These are phyloP conservation scores for Curvularia lunata DNA, from an alignment of 2,329 filamentous ascomycete genomes.

Conservation along the genomic window DNA sequence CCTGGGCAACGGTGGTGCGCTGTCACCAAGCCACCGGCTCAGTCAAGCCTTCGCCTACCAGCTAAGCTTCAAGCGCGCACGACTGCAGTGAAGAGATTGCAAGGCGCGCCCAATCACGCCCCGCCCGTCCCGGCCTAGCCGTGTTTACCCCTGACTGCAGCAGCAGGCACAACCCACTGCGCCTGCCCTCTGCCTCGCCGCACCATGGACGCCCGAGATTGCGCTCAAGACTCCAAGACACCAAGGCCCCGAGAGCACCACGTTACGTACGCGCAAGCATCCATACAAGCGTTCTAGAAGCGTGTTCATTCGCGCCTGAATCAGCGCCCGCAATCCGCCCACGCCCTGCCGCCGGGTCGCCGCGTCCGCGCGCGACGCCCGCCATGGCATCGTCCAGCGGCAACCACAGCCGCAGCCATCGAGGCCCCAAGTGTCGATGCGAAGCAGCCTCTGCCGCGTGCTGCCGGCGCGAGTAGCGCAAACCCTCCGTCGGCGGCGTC, in stretches of 20 bases:
- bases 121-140: background rate
- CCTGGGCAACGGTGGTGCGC: constrained; percentile 16
- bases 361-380: background rate
- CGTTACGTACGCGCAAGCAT: too few species aligned
- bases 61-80: constrained; percentile 28
- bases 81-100: constrained; percentile 20
- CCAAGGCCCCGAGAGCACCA: background rate
- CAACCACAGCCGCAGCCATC: background rate
- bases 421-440: too few species aligned
- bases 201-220: background rate
- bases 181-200: background rate
- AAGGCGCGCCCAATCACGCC: constrained; percentile 14
- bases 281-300: too few species aligned
- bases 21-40: constrained; percentile 14
- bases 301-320: too few species aligned
- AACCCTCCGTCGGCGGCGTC: background rate
- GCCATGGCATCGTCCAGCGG: background rate
- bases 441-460: background rate
- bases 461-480: constrained; percentile 24
- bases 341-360: background rate
- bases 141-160: background rate
- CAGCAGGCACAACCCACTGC: background rate
- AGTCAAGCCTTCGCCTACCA: constrained; percentile 25
- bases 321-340: too few species aligned
- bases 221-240: background rate